Evolutionary conservation across 208 protist genomes (phyloP), one percentile per base, ranked within the genome.

Genomic region (Porcisia hertigi): DNA sequence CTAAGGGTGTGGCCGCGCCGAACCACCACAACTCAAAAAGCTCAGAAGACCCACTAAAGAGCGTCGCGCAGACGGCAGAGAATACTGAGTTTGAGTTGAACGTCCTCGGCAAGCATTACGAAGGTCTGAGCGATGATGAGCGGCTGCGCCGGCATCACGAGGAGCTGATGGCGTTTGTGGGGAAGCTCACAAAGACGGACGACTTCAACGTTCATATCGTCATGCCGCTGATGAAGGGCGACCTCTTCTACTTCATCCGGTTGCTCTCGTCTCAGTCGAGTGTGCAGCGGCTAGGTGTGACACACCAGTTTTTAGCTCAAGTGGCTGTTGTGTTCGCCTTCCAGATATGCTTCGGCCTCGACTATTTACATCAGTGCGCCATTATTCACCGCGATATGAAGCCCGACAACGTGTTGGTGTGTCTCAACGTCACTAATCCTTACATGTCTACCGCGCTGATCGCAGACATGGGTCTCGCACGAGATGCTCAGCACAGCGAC

Each of bases 351-450:
- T 92, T 94, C 71, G 96, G 93, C n/a, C 78, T 98, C 7, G 90
- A 95, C 75, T 98, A 92, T 82, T 79, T 98, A 12, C 88, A 97
- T 45, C 90, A 97, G 83, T 95, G 91, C 64, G 79, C 85, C 71
- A 89, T 98, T 60, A 87, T 99, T 34, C 98, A 99, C 80, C 86
- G 98, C 53, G 98, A 99, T 71, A 86, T 99, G 81, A 99, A 99
- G 86, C 99, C 98, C 25, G 92, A 94, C 77, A 99, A 99, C 83
- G 87, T 99, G 30, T 92, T 99, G 16, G 84, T 99, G 74, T 70
- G 80, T 16, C 73, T 97, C 34, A 75, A 96, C 69, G 64, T 69
- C 43, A 85, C 72, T 18, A 88, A 89, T 73, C 79, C 81, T 14
- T 95, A 91, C 69, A 84, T 88, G 75, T 96, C 89, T 65, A 86